phyloP scores from a whole-genome alignment of 176 grass and related monocot species.

The Secale cereale region DNA sequence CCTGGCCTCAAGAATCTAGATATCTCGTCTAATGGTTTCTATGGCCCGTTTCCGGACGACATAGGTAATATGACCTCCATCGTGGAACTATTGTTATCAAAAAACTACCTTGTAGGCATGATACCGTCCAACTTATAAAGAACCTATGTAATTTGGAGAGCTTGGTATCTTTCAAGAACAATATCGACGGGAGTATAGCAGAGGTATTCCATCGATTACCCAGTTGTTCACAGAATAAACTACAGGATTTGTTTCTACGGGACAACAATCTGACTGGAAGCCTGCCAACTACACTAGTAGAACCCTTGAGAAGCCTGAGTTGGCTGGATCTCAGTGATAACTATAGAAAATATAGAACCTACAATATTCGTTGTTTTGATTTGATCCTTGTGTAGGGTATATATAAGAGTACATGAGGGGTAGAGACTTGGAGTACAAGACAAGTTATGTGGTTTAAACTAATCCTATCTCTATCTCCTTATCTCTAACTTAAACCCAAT shows the following conservation, averaged over 20 bases:
- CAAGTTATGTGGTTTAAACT: too few relatives aligned
- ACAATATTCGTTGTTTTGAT: too few relatives aligned
- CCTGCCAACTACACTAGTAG: background rate
- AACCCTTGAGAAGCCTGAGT: background rate
- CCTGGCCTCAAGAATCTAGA: background rate
- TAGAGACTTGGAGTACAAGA: too few relatives aligned
- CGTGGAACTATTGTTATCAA: background rate
- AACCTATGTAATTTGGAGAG: conserved; percentile 1
- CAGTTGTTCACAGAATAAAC: too few relatives aligned
- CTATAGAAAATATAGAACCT: too few relatives aligned
- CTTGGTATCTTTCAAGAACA: rapidly evolving
- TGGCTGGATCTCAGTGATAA: background rate
- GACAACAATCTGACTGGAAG: background rate
- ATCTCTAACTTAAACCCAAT: too few relatives aligned
- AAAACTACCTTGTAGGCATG: background rate
- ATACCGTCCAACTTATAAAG: background rate
- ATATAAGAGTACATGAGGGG: too few relatives aligned
- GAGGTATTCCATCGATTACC: too few relatives aligned
- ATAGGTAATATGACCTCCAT: conserved; percentile 1
- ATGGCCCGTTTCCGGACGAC: background rate
- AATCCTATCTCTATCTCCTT: too few relatives aligned
- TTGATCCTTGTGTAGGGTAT: too few relatives aligned
- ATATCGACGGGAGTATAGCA: too few relatives aligned
- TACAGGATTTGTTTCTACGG: rapidly evolving
- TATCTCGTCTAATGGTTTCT: rapidly evolving